Evolutionary conservation across 805 yeast species (phyloP), one percentile per base, ranked within the genome.

Genomic region (Phaffomyces opuntiae): DNA sequence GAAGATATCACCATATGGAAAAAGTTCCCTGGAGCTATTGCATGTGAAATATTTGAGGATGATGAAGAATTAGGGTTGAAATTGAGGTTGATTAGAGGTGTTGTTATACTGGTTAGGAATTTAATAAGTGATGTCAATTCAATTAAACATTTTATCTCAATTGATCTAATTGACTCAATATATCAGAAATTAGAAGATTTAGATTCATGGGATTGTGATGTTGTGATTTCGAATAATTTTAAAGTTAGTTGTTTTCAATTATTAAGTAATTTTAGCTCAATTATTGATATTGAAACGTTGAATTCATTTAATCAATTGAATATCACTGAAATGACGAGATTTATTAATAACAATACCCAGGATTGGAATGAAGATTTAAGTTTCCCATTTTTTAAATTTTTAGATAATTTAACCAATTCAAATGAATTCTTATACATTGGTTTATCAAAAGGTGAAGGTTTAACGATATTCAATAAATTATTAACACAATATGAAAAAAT

Each of bases 31-130:
- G 6, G 14, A 21, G 6, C 6, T 29, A 3, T 12, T 39, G 13
- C 12, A 4, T 8, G 5, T 9, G 4, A 19, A n/a, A 9, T 29
- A 12, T 3, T 6, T 11, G 1, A 29, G 0, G 9, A n/a, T 5
- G 49, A 47, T 38, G 38, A 41, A 0, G 46, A 49, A 11, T 26
- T 48, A 7, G 49, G 27, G 2, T 37, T 48, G 6, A 48, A 54
- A 9, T 48, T 62, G 7, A 61, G 83, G 38, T 49, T 70, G 3
- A 45, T 72, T 4, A 63, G 82, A 53, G 84, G 80, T 2, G 51
- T 70, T 1, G 45, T 77, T 1, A 49, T 80, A n/a, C 45, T 78
- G n/a, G 60, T 70, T 27, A 61, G 84, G 48, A 78, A 77, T 52
- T 50, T 76, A 24, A 65, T 72, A 1, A 67, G 66, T 1, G 51